Percentiles rank a stretch among this genome's conserved stretches.
phyloP scores from a whole-genome alignment of 2,329 filamentous ascomycete species.

The Cercospora nicotianae region DNA sequence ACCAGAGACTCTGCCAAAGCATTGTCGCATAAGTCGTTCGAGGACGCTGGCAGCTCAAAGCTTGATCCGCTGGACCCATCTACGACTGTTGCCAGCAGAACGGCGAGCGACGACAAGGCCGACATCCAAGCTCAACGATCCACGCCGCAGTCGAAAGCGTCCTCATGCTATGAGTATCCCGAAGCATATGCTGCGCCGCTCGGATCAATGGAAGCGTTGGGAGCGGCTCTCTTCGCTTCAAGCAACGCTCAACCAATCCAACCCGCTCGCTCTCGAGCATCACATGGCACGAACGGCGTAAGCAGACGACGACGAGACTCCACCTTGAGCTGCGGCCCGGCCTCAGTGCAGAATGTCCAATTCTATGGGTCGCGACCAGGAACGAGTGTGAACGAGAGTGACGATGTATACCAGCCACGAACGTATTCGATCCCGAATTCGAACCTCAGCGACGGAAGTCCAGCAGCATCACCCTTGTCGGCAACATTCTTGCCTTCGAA shows the following conservation, averaged over 20 bases:
- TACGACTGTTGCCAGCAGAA: neutral
- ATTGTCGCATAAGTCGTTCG: conserved; percentile 1
- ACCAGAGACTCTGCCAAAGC: conserved; percentile 5
- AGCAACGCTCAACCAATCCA: neutral
- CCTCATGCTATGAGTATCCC: conserved; percentile 15
- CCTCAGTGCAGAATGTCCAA: conserved; percentile 29
- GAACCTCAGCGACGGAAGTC: conserved; percentile 23
- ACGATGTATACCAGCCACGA: conserved; percentile 23
- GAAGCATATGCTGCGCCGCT: conserved; percentile 15
- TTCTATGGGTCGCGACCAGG: conserved; percentile 29
- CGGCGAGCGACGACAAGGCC: conserved; percentile 4
- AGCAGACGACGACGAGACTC: conserved; percentile 3
- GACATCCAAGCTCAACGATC: neutral
- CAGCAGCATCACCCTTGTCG: conserved; percentile 10
- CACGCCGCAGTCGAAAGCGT: neutral
- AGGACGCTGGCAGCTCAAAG: conserved; percentile 20
- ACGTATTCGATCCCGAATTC: conserved; percentile 25
- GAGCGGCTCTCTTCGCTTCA: conserved; percentile 17
- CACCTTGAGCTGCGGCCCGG: conserved; percentile 19
- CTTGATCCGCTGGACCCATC: neutral
- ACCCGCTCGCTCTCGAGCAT: neutral
- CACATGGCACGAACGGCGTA: neutral
- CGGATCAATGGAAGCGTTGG: conserved; percentile 16
- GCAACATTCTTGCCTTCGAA: conserved; percentile 4
- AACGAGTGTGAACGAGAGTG: conserved; percentile 20